Percentiles rank a stretch among this genome's conserved stretches.
phyloP scores from a whole-genome alignment of 2,329 filamentous ascomycete species.

The Cercospora beticola region DNA sequence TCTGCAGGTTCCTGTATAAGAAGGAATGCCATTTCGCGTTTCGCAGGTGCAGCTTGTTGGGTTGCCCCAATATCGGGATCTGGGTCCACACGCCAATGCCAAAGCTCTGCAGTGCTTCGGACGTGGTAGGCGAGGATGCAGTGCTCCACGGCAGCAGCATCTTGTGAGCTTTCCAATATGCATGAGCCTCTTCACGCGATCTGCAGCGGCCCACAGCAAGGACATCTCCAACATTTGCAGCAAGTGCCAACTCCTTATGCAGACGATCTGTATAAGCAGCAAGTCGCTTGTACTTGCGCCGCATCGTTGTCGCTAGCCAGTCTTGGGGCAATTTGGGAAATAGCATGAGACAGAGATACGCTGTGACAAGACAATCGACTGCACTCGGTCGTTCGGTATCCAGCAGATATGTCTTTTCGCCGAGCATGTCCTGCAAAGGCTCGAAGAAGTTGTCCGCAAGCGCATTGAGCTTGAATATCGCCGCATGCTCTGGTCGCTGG shows the following conservation, averaged over 20 bases:
- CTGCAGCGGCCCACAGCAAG: neutral
- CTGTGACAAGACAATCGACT: constrained; percentile 77
- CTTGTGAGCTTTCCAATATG: constrained; percentile 10
- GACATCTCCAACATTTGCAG: constrained; percentile 29
- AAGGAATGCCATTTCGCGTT: constrained; percentile 18
- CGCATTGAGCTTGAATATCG: constrained; percentile 72
- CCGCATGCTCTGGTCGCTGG: constrained; percentile 65
- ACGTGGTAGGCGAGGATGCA: constrained; percentile 5
- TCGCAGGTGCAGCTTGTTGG: constrained; percentile 18
- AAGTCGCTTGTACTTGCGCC: constrained; percentile 47
- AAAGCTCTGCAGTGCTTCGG: constrained; percentile 17
- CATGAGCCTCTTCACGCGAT: constrained; percentile 9
- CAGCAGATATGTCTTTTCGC: constrained; percentile 57
- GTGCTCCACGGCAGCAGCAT: constrained; percentile 31
- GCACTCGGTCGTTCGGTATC: constrained; percentile 55
- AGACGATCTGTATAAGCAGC: constrained; percentile 42
- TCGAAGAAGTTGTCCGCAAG: constrained; percentile 70
- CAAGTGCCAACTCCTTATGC: constrained; percentile 28
- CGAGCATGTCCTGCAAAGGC: constrained; percentile 65
- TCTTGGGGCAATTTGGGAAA: constrained; percentile 60
- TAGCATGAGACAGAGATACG: constrained; percentile 74
- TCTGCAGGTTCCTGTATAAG: constrained; percentile 26
- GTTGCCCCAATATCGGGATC: constrained; percentile 25
- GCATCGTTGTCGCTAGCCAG: constrained; percentile 61
- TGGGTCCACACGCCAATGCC: constrained; percentile 24